phyloP scores from a whole-genome alignment of 1,284 basidiomycete species.

The Malassezia equina region DNA sequence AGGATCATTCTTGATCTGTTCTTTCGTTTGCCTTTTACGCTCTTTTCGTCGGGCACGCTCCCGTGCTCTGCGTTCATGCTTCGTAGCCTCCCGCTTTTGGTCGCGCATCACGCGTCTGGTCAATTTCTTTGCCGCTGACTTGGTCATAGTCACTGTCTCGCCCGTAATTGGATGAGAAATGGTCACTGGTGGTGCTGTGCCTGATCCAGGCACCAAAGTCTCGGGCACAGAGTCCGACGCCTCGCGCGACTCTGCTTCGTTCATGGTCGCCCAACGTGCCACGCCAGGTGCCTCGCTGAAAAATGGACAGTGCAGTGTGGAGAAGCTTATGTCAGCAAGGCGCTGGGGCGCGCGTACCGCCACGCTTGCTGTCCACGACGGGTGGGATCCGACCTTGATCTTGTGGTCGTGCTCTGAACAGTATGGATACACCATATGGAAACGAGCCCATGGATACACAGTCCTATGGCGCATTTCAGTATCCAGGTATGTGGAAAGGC shows the following conservation, averaged over 20 bases:
- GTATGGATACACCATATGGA: not conserved
- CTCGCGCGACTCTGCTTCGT: not conserved
- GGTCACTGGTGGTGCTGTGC: conserved; percentile 5
- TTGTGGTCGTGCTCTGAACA: not conserved
- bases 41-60: conserved; percentile 55
- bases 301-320: not conserved
- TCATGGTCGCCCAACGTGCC: not conserved
- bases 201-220: not conserved
- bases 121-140: conserved; percentile 68
- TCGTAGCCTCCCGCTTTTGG: conserved; percentile 59
- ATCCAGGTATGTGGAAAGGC: not conserved
- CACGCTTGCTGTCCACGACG: not conserved
- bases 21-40: not conserved
- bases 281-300: not conserved
- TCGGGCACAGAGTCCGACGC: not conserved
- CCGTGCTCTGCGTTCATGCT: conserved; percentile 63
- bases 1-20: conserved; percentile 39
- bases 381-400: not conserved
- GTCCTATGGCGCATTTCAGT: not conserved
- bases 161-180: conserved; percentile 9
- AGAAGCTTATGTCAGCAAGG: not conserved
- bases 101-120: conserved; percentile 52
- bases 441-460: not conserved
- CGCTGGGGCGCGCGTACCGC: not conserved
- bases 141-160: conserved; percentile 52